phyloP scores from a whole-genome alignment of 2,329 filamentous ascomycete species.

The Thelonectria rubi region DNA sequence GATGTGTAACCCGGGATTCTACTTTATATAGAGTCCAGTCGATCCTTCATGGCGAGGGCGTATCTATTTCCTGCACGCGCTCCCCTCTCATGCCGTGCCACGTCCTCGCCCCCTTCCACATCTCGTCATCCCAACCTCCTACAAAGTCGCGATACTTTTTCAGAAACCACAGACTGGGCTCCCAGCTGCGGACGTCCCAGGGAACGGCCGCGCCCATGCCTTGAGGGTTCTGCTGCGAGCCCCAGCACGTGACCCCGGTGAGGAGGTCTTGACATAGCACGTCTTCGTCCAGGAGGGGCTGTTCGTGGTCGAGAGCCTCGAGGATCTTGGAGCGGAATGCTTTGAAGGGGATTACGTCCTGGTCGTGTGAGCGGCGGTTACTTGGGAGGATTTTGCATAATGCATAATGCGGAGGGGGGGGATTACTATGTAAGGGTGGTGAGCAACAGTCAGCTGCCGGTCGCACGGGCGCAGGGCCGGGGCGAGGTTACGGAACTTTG shows the following conservation, averaged over 20 bases:
- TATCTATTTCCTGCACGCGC: constrained; percentile 26
- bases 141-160: constrained; percentile 51
- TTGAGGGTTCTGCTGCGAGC: constrained; percentile 39
- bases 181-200: constrained; percentile 57
- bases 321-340: constrained; percentile 46
- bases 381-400: too few species aligned
- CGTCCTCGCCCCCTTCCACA: constrained; percentile 46
- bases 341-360: constrained; percentile 48
- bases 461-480: constrained; percentile 46
- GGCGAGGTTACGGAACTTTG: constrained; percentile 37
- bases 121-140: constrained; percentile 49
- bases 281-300: constrained; percentile 47
- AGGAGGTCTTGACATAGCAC: constrained; percentile 49
- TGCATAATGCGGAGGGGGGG: too few species aligned
- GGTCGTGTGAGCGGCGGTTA: constrained; percentile 18
- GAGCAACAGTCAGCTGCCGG: constrained; percentile 45
- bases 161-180: constrained; percentile 54
- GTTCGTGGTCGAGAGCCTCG: constrained; percentile 35
- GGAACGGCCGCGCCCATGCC: constrained; percentile 51
- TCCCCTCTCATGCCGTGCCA: constrained; percentile 44
- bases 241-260: constrained; percentile 51
- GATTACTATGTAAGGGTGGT: constrained; percentile 48
- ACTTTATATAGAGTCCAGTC: too few species aligned
- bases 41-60: background rate
- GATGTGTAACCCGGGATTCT: too few species aligned